phyloP scores from a whole-genome alignment of 2,329 filamentous ascomycete species.

The Eurotiales sp. region DNA sequence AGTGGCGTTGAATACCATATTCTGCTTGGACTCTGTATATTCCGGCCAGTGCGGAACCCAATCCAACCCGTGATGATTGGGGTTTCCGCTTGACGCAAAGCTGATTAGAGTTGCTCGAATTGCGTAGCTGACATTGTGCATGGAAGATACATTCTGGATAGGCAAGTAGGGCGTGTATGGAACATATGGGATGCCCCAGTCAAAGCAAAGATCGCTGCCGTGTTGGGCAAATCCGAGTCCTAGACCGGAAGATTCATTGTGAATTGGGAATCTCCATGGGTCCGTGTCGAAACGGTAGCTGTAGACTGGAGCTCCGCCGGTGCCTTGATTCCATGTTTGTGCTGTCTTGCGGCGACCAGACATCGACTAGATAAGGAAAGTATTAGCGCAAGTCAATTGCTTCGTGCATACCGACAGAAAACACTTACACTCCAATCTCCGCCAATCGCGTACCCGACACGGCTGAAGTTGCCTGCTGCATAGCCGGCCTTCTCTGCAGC shows the following conservation, averaged over 20 bases:
- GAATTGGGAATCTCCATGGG: slow-evolving; percentile 1
- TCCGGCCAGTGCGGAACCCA: slow-evolving; percentile 1
- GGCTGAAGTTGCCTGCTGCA: not conserved
- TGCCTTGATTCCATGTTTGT: not conserved
- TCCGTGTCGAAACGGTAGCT: slow-evolving; percentile 2
- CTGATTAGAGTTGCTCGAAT: not conserved
- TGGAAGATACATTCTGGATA: not conserved
- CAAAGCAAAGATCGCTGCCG: not conserved
- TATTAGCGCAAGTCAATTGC: not conserved
- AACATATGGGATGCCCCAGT: not conserved
- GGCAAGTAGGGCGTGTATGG: not conserved
- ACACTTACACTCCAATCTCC: not conserved
- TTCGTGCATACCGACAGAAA: not conserved
- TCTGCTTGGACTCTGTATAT: not conserved
- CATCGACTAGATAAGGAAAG: not conserved
- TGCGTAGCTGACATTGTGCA: slow-evolving; percentile 3
- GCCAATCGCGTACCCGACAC: not conserved
- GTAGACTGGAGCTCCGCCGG: not conserved
- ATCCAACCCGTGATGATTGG: not conserved
- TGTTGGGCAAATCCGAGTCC: not conserved
- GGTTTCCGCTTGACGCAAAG: not conserved
- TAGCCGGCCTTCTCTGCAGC: not conserved
- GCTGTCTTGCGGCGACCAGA: slow-evolving; percentile 1
- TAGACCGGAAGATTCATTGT: not conserved
- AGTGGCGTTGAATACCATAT: slow-evolving; percentile 1